A percentile compares a stretch with the other conserved stretches of the same genome.
Conservation (phyloP, 2,329 filamentous ascomycete genomes). For the Neurospora crassa region DNA sequence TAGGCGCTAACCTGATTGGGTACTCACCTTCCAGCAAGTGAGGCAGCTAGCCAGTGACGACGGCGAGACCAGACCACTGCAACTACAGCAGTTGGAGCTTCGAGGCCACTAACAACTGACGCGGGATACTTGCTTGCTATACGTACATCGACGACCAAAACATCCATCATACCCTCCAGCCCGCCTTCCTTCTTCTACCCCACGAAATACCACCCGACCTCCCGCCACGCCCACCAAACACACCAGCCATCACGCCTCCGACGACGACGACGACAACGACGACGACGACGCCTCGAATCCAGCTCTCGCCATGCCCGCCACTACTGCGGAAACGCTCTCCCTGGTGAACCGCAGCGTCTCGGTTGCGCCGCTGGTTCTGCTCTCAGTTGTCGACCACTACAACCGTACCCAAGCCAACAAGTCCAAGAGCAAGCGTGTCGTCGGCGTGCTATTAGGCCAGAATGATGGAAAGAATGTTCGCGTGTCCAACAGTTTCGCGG, state of each 20-base stretch:
- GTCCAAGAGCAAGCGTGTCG: conserved; percentile 73
- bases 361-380: conserved; percentile 92
- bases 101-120: background rate
- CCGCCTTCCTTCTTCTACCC: background rate
- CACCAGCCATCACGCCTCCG: background rate
- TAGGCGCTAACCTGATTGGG: conserved; percentile 15
- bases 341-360: conserved; percentile 92
- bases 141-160: conserved; percentile 5
- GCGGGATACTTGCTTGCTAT: background rate
- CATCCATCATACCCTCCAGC: conserved; percentile 1
- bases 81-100: background rate
- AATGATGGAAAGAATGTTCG: conserved; percentile 94
- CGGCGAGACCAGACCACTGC: conserved; percentile 6
- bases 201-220: conserved; percentile 1
- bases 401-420: conserved; percentile 85
- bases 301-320: conserved; percentile 66
- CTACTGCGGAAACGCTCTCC: conserved; percentile 90
- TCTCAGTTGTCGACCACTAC: conserved; percentile 97
- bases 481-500: conserved; percentile 98
- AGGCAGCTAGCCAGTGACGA: conserved; percentile 21
- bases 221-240: conserved; percentile 4
- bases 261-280: background rate
- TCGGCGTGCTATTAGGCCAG: conserved; percentile 88
- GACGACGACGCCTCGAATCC: background rate
- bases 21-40: conserved; percentile 15